Base-by-base conservation (phyloP, 768 basidiomycete genomes). In the Cystobasidium tubakii region DNA sequence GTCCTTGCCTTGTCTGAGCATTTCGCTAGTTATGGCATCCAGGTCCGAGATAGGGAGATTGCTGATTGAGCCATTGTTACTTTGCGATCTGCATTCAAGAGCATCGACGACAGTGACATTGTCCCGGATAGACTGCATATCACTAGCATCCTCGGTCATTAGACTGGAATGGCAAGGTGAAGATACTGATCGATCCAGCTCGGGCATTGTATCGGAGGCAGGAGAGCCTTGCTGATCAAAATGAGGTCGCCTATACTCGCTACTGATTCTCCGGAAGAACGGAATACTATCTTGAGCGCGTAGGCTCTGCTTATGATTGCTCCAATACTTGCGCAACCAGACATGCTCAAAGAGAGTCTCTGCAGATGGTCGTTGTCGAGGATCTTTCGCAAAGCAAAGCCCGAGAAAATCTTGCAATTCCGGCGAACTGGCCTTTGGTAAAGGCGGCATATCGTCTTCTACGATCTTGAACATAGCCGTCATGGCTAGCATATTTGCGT, bases 381-480 rank as follows among this genome's bases (percentile, higher is more conserved):
- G 92, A 76, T 95, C 87, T 82, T 97, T 98, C 80, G 89, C 82
- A 82, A 99, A 96, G 81, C 95, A 99, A 76, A 85, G 84, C n/a
- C 81, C 84, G 23, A 99, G 82, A 81, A 98, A 98, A 80, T 91
- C 87, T 71, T 84, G 82, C 19, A 97, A 84, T 25, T 87, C 84
- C n/a, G 85, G 84, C 1, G 93, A 92, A 77, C 88, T 88, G 13
- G 84, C 86, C 19, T 88, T 87, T 0, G 95, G 95, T 53, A 96
- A 81, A 1, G 91, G 91, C 33, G 95, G 94, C 84, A 86, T 88
- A 9, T 86, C 86, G 78, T 96, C 93, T 78, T 96, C 94, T 31
- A 99, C 95, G 79, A 99, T 97, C 31, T 89, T 89, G 83, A 92
- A 99, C 90, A 99, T 94, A 66, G 97, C 95, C 90, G 77, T 67